Evolutionary conservation across 345 rosid genomes (phyloP).

Genomic region (Eucalyptus curtisii): DNA sequence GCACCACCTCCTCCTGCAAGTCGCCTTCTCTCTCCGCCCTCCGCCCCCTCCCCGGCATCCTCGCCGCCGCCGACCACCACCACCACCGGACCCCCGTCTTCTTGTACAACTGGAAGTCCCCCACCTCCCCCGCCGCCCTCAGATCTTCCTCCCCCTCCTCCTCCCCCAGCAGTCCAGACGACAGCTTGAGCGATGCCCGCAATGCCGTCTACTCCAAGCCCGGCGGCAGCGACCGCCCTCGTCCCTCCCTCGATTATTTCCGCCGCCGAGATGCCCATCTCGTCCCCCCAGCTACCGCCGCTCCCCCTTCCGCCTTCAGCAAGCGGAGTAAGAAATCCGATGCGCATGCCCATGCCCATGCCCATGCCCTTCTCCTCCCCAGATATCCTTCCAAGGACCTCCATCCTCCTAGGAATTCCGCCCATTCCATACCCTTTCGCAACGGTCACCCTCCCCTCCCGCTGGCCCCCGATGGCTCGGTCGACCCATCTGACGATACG

Average conservation of each 20-base stretch:
- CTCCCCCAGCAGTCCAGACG: conserved; percentile 30
- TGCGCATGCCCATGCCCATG: background rate
- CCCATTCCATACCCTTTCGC: background rate
- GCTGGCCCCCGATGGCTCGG: conserved; percentile 30
- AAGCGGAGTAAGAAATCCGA: conserved; percentile 39
- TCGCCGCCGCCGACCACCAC: background rate
- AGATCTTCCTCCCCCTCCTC: background rate
- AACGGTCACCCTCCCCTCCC: conserved; percentile 27
- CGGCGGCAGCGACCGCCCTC: conserved; percentile 27
- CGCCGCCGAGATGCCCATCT: conserved; percentile 56
- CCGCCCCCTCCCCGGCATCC: conserved; percentile 6
- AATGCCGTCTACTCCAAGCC: conserved; percentile 47
- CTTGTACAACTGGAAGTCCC: conserved; percentile 71
- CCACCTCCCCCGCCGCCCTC: conserved; percentile 26
- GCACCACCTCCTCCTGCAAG: conserved; percentile 75
- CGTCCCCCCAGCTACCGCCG: conserved; percentile 9
- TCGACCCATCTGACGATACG: conserved; percentile 55
- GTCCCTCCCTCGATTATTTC: conserved; percentile 25
- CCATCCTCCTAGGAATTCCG: conserved; percentile 9
- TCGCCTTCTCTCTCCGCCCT: conserved; percentile 63
- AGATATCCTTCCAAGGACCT: conserved; percentile 34
- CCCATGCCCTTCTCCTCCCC: conserved; percentile 28
- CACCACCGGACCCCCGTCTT: conserved; percentile 32
- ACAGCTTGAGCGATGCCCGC: conserved; percentile 66
- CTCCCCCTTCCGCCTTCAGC: conserved; percentile 26